These are phyloP conservation scores for Sporothrix globosa DNA, from an alignment of 2,329 filamentous ascomycete genomes.

Conservation along the genomic window DNA sequence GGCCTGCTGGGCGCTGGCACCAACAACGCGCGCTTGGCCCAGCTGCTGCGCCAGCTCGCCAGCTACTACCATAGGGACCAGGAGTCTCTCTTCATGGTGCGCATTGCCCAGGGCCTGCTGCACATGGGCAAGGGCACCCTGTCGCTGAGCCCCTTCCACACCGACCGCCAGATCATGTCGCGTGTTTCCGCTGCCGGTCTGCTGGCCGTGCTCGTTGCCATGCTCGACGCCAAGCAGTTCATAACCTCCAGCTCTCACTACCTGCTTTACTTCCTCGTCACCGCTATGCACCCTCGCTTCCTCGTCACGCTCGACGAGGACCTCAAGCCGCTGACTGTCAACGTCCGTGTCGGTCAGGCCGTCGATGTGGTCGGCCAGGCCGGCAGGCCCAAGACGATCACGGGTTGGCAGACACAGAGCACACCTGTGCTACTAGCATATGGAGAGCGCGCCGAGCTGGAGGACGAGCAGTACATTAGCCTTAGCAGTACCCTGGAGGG, in stretches of 20 bases:
- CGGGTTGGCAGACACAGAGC: conserved; percentile 98
- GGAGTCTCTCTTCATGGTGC: conserved; percentile 97
- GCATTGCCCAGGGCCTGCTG: conserved; percentile 93
- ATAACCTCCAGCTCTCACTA: conserved; percentile 74
- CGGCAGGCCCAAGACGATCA: conserved; percentile 97
- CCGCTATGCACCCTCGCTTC: conserved; percentile 96
- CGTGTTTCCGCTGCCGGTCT: conserved; percentile 87
- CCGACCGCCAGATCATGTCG: conserved; percentile 92
- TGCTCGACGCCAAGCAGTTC: conserved; percentile 94
- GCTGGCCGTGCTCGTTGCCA: conserved; percentile 83
- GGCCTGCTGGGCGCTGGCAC: conserved; percentile 94
- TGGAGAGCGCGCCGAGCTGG: conserved; percentile 92
- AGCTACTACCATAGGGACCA: conserved; percentile 98
- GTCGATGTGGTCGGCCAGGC: conserved; percentile 98
- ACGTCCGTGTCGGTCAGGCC: conserved; percentile 95
- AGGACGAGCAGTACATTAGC: conserved; percentile 96
- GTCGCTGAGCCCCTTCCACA: conserved; percentile 97
- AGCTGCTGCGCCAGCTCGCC: conserved; percentile 89
- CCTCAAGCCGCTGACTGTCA: conserved; percentile 89
- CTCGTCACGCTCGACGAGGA: conserved; percentile 94
- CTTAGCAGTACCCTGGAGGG: conserved; percentile 91
- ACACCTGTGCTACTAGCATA: conserved; percentile 95
- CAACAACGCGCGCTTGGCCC: conserved; percentile 95
- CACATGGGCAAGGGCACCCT: conserved; percentile 99
- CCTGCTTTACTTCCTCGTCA: conserved; percentile 94